These are phyloP conservation scores for Microbotryum silenes-acaulis DNA, from an alignment of 1,284 basidiomycete genomes.

Conservation along the genomic window DNA sequence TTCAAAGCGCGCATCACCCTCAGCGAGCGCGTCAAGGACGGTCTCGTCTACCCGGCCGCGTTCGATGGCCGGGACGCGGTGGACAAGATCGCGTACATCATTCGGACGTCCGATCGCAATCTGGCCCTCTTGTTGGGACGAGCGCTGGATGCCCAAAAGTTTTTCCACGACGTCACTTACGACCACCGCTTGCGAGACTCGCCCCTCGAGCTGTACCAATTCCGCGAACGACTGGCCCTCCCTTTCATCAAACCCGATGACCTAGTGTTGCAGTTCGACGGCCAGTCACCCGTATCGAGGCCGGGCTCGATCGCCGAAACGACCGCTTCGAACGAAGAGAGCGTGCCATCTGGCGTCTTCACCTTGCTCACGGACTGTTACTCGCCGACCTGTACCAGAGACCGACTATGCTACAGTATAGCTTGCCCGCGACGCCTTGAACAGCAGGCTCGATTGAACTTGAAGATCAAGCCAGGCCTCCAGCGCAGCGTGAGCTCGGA, in stretches of 20 bases:
- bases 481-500: conserved; percentile 65
- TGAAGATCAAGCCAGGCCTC: conserved; percentile 78
- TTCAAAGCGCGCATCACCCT: conserved; percentile 75
- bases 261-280: conserved; percentile 4
- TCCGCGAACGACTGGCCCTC: conserved; percentile 46
- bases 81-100: conserved; percentile 91
- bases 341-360: conserved; percentile 90
- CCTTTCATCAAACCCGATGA: conserved; percentile 26
- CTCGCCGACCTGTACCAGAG: conserved; percentile 91
- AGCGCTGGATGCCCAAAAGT: conserved; percentile 95
- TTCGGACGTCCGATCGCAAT: conserved; percentile 95
- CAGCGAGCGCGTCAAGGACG: conserved; percentile 81
- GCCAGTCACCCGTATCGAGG: conserved; percentile 19
- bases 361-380: conserved; percentile 96
- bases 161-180: conserved; percentile 99
- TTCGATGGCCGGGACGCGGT: conserved; percentile 97
- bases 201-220: conserved; percentile 85
- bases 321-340: conserved; percentile 46
- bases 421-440: conserved; percentile 90
- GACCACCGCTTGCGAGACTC: conserved; percentile 92
- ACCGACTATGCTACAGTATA: conserved; percentile 90
- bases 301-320: conserved; percentile 38
- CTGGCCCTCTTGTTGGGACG: conserved; percentile 87
- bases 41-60: conserved; percentile 87
- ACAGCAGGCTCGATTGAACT: conserved; percentile 81